Percentiles rank a stretch among this genome's conserved stretches.
phyloP scores from a whole-genome alignment of 257 asterid species.

The Solanum sejunctum region DNA sequence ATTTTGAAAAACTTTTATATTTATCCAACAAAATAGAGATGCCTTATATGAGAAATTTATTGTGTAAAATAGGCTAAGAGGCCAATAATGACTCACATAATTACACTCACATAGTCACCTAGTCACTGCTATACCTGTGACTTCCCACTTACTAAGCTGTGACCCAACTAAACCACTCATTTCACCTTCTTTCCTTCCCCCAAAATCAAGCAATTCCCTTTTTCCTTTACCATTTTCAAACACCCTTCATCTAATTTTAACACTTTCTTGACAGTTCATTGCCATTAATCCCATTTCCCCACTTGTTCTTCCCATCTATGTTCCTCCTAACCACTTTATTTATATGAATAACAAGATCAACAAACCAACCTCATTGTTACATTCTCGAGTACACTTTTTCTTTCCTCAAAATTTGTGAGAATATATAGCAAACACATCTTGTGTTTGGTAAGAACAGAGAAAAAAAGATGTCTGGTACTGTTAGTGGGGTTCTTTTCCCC shows the following conservation, averaged over 20 bases:
- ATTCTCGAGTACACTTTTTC: neutral
- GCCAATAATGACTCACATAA: neutral
- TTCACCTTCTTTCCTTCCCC: neutral
- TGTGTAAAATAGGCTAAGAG: neutral
- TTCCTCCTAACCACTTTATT: constrained; percentile 18
- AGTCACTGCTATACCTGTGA: neutral
- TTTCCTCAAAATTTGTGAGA: neutral
- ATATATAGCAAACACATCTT: neutral
- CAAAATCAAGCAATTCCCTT: neutral
- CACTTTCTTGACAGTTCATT: constrained; percentile 25
- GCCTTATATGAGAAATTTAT: neutral
- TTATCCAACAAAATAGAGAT: neutral
- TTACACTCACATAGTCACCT: neutral
- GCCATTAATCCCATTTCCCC: constrained; percentile 26
- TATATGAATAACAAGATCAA: neutral
- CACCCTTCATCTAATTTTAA: neutral
- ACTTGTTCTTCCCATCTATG: constrained; percentile 3
- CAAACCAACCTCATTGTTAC: neutral
- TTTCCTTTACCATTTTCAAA: neutral
- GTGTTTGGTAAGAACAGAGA: neutral
- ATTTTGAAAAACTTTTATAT: neutral
- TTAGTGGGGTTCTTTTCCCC: constrained; percentile 26
- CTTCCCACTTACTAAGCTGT: neutral
- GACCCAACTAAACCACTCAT: neutral
- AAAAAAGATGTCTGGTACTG: constrained; percentile 22